phyloP scores from a whole-genome alignment of 2,329 filamentous ascomycete species.

The Aspergillus ruber region DNA sequence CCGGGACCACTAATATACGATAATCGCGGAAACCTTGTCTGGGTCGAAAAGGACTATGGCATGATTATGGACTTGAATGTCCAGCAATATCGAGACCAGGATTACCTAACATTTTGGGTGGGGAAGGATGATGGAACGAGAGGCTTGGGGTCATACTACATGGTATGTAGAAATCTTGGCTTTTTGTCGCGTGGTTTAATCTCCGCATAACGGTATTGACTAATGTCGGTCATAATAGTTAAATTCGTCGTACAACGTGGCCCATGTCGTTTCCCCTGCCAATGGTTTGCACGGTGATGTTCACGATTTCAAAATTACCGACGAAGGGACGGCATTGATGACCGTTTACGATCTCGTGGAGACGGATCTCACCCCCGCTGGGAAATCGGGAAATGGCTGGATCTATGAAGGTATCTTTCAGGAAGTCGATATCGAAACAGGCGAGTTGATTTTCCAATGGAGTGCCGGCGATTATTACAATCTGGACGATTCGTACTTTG shows the following conservation, averaged over 20 bases:
- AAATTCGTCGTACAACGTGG: conserved; percentile 25
- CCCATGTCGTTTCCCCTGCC: conserved; percentile 15
- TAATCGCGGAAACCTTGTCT: conserved; percentile 21
- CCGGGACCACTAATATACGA: conserved; percentile 38
- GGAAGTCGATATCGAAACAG: conserved; percentile 40
- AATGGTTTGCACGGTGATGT: conserved; percentile 26
- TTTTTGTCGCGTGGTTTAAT: neutral
- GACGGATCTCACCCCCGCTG: conserved; percentile 35
- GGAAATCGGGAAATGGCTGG: conserved; percentile 34
- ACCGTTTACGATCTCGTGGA: conserved; percentile 36
- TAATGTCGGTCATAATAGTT: conserved; percentile 11
- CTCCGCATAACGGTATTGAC: neutral
- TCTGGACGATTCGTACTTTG: conserved; percentile 14
- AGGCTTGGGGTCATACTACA: conserved; percentile 28
- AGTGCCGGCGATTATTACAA: conserved; percentile 37
- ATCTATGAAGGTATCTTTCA: conserved; percentile 38
- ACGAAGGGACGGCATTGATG: conserved; percentile 36
- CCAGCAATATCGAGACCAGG: conserved; percentile 39
- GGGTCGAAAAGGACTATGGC: conserved; percentile 26
- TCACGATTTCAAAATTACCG: conserved; percentile 41
- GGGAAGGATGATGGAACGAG: conserved; percentile 43
- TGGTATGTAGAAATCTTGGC: conserved; percentile 13
- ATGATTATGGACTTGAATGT: conserved; percentile 44
- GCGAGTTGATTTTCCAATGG: conserved; percentile 42
- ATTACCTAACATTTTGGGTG: conserved; percentile 45